Conservation (phyloP, 148 eudicot genomes). For the Rheum nobile region DNA sequence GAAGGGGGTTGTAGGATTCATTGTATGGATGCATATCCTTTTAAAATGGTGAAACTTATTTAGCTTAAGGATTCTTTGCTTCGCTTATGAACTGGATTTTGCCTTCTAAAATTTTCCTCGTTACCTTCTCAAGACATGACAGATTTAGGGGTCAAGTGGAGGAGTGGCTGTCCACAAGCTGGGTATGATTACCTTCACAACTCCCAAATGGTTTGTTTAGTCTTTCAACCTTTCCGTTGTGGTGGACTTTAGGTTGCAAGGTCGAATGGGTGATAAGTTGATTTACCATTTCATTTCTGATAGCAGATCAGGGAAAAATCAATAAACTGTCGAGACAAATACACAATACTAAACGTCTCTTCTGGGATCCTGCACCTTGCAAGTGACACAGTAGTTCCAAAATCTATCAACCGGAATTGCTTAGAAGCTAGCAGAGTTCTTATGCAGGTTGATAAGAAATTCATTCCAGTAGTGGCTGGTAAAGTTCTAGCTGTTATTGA, state of each 20-base stretch:
- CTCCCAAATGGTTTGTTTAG: constrained; percentile 18
- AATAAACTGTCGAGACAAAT: constrained; percentile 23
- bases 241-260: not conserved
- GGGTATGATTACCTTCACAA: constrained; percentile 18
- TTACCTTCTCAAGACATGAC: constrained; percentile 25
- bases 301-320: constrained; percentile 34
- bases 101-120: not conserved
- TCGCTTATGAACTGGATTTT: not conserved
- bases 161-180: constrained; percentile 23
- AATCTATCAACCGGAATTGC: constrained; percentile 47
- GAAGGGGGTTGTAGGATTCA: not conserved
- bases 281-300: not conserved
- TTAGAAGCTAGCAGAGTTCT: constrained; percentile 67
- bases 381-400: constrained; percentile 71
- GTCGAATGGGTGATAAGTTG: not conserved
- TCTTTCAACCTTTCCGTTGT: not conserved
- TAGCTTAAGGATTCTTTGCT: not conserved
- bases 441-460: constrained; percentile 83
- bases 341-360: constrained; percentile 49
- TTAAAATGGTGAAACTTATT: not conserved
- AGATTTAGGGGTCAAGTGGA: constrained; percentile 49
- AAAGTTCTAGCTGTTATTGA: constrained; percentile 73
- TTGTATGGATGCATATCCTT: not conserved
- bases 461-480: constrained; percentile 78
- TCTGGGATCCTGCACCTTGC: constrained; percentile 55